These are phyloP conservation scores for Rheum nobile DNA, from an alignment of 148 eudicot genomes.

Conservation along the genomic window DNA sequence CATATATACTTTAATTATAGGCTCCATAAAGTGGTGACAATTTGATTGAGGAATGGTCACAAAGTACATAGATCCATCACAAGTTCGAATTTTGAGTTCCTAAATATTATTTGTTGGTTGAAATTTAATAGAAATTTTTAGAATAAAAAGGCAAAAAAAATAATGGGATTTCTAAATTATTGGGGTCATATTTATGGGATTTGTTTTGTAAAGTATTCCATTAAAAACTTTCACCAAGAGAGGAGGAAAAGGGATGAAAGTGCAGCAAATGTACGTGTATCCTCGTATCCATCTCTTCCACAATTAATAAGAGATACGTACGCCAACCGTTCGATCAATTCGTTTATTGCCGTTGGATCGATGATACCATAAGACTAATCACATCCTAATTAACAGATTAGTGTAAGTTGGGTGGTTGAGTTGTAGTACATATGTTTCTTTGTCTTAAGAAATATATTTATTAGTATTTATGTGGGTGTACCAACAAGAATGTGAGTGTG, in stretches of 20 bases:
- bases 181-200: no score
- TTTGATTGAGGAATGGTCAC: background rate
- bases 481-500: background rate
- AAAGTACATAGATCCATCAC: background rate
- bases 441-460: background rate
- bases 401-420: background rate
- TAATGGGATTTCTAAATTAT: no score
- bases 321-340: background rate
- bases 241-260: background rate
- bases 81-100: no score
- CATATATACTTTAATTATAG: background rate
- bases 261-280: background rate
- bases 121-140: no score
- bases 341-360: background rate
- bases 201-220: background rate
- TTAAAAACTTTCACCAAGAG: background rate
- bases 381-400: background rate
- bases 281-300: slow-evolving; percentile 2
- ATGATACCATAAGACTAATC: background rate
- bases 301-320: background rate
- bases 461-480: background rate
- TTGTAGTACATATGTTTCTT: background rate
- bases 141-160: no score
- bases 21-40: background rate
- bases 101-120: no score